Conservation (phyloP, 768 basidiomycete species). For the Mycena indigotica region DNA sequence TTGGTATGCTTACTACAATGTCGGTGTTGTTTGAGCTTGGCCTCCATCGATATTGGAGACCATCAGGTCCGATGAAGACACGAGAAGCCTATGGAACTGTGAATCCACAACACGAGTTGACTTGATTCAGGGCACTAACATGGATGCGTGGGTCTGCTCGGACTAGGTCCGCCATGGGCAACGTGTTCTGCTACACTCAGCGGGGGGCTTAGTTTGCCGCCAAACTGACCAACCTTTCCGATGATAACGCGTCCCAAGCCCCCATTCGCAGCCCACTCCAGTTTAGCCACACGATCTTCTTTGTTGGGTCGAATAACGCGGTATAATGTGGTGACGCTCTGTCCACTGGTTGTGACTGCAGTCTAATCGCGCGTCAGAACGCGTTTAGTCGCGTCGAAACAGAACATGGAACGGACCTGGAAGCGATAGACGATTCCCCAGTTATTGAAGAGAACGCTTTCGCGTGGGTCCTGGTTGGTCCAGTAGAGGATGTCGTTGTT, state of each 20-base stretch:
- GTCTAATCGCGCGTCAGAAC: slow-evolving; percentile 52
- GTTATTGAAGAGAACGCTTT: slow-evolving; percentile 80
- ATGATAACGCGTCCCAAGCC: slow-evolving; percentile 84
- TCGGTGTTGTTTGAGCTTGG: slow-evolving; percentile 62
- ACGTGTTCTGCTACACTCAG: slow-evolving; percentile 54
- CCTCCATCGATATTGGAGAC: slow-evolving; percentile 78
- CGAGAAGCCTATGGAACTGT: slow-evolving; percentile 53
- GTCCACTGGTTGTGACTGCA: slow-evolving; percentile 59
- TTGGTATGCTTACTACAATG: slow-evolving; percentile 52
- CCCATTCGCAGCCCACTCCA: slow-evolving; percentile 84
- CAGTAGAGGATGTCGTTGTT: slow-evolving; percentile 77
- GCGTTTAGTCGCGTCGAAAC: slow-evolving; percentile 10
- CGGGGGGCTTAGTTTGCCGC: background rate
- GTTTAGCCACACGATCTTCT: slow-evolving; percentile 85
- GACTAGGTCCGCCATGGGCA: slow-evolving; percentile 84
- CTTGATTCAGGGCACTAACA: slow-evolving; percentile 44
- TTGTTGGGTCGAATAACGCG: slow-evolving; percentile 81
- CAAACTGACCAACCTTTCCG: slow-evolving; percentile 63
- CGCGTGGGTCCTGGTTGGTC: slow-evolving; percentile 85
- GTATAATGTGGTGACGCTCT: slow-evolving; percentile 77
- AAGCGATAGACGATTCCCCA: slow-evolving; percentile 84
- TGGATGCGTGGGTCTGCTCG: slow-evolving; percentile 63
- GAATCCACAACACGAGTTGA: background rate
- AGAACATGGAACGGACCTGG: slow-evolving; percentile 51
- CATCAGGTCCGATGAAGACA: slow-evolving; percentile 82